These are phyloP conservation scores for Aquilaria malaccensis DNA, from an alignment of 345 rosid species.

Conservation along the genomic window DNA sequence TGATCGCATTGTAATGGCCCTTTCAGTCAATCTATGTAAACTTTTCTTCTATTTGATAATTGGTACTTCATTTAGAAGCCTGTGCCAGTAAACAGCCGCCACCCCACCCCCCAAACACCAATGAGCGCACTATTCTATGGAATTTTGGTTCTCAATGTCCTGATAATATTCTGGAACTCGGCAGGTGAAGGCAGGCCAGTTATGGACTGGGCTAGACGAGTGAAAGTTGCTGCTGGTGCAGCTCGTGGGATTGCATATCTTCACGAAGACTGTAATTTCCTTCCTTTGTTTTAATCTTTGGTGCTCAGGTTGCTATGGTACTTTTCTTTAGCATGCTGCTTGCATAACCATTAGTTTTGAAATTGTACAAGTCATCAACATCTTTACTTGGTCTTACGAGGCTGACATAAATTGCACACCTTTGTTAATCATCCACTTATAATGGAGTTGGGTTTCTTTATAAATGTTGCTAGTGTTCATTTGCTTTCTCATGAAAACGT, in stretches of 20 bases:
- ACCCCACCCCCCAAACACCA: not conserved
- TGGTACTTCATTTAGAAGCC: not conserved
- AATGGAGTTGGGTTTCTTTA: too few relatives aligned
- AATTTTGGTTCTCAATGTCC: not conserved
- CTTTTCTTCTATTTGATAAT: conserved; percentile 2
- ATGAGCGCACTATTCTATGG: not conserved
- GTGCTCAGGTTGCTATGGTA: not conserved
- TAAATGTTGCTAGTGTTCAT: too few relatives aligned
- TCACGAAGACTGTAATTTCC: conserved; percentile 90
- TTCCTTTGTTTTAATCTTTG: not conserved
- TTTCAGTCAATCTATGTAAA: not conserved
- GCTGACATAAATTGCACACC: not conserved
- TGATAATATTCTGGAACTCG: conserved; percentile 12
- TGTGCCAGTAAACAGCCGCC: too few relatives aligned
- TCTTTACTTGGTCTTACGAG: not conserved
- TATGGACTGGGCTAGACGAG: conserved; percentile 82
- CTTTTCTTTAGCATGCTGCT: not conserved
- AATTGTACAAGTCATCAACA: too few relatives aligned
- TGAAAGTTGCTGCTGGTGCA: conserved; percentile 90
- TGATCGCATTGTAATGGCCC: not conserved
- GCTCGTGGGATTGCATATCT: conserved; percentile 98
- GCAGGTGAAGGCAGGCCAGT: conserved; percentile 69
- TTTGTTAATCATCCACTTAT: not conserved
- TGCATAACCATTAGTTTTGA: not conserved
- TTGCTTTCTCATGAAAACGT: too few relatives aligned